Percentiles rank a stretch among this genome's conserved stretches.
Conservation (phyloP, 2,329 filamentous ascomycete genomes). For the Huntiella savannae region DNA sequence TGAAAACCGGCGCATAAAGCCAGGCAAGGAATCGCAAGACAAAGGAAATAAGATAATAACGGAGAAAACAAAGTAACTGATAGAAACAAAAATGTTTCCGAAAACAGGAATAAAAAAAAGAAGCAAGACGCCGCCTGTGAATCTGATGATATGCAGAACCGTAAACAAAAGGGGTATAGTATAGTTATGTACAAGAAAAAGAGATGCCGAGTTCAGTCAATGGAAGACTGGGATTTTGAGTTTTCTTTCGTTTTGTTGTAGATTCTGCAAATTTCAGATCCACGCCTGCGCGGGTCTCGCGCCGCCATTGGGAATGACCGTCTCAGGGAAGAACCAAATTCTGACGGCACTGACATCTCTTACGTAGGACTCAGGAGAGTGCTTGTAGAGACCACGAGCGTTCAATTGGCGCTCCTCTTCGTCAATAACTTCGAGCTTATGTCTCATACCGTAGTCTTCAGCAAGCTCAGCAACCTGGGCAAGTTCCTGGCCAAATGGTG, state of each 20-base stretch:
- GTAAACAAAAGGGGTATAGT: slow-evolving; percentile 6
- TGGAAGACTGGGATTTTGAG: not conserved
- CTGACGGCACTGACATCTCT: slow-evolving; percentile 57
- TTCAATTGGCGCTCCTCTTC: slow-evolving; percentile 56
- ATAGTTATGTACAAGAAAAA: slow-evolving; percentile 3
- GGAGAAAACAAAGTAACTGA: not conserved
- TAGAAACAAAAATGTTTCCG: not conserved
- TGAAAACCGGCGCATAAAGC: not conserved
- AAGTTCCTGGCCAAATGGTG: slow-evolving; percentile 79
- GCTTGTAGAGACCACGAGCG: slow-evolving; percentile 50
- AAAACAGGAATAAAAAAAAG: not conserved
- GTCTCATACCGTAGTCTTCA: slow-evolving; percentile 60
- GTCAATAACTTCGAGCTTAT: slow-evolving; percentile 41
- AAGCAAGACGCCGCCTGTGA: slow-evolving; percentile 3
- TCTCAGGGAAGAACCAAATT: slow-evolving; percentile 35
- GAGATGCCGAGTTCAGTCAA: not conserved
- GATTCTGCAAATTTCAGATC: slow-evolving; percentile 23
- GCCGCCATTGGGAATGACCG: slow-evolving; percentile 9
- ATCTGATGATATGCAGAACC: slow-evolving; percentile 4
- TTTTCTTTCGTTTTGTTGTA: slow-evolving; percentile 2
- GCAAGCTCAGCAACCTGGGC: slow-evolving; percentile 84
- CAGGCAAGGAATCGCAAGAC: not conserved
- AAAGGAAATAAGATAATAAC: slow-evolving; percentile 1
- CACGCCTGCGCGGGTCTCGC: slow-evolving; percentile 22
- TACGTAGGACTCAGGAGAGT: slow-evolving; percentile 67